phyloP scores from a whole-genome alignment of 2,329 filamentous ascomycete species.

The Aspergillus phoenicis region DNA sequence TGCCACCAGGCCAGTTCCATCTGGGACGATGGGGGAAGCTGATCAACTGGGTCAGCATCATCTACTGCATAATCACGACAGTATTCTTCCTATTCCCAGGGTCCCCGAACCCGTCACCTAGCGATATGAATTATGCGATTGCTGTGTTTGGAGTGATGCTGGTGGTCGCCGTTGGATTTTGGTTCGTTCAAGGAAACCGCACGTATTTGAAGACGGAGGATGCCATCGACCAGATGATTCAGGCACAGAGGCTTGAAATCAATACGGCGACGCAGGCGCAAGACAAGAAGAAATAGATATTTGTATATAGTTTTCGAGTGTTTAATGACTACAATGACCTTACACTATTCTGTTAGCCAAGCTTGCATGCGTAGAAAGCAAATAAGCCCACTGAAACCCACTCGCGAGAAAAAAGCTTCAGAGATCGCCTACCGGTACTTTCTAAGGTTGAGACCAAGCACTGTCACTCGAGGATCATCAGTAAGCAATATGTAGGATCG shows the following conservation, averaged over 20 bases:
- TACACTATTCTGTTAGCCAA: background rate
- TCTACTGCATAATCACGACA: slow-evolving; percentile 56
- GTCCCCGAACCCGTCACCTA: slow-evolving; percentile 46
- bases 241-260: slow-evolving; percentile 27
- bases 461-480: too few species aligned
- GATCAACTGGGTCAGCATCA: slow-evolving; percentile 53
- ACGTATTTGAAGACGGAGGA: slow-evolving; percentile 40
- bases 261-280: background rate
- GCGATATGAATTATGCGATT: slow-evolving; percentile 62
- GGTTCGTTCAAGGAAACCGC: slow-evolving; percentile 51
- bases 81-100: slow-evolving; percentile 60
- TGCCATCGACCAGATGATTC: slow-evolving; percentile 29
- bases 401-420: too few species aligned
- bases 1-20: slow-evolving; percentile 50
- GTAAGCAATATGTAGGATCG: too few species aligned
- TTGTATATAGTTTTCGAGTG: background rate
- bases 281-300: background rate
- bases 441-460: too few species aligned
- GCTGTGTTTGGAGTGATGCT: slow-evolving; percentile 61
- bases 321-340: background rate
- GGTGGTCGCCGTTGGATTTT: slow-evolving; percentile 54
- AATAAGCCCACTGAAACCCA: too few species aligned
- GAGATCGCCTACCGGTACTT: too few species aligned
- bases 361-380: background rate
- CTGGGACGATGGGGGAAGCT: slow-evolving; percentile 49